These are phyloP conservation scores for Solanum appendiculatum DNA, from an alignment of 257 asterid genomes.

Conservation along the genomic window DNA sequence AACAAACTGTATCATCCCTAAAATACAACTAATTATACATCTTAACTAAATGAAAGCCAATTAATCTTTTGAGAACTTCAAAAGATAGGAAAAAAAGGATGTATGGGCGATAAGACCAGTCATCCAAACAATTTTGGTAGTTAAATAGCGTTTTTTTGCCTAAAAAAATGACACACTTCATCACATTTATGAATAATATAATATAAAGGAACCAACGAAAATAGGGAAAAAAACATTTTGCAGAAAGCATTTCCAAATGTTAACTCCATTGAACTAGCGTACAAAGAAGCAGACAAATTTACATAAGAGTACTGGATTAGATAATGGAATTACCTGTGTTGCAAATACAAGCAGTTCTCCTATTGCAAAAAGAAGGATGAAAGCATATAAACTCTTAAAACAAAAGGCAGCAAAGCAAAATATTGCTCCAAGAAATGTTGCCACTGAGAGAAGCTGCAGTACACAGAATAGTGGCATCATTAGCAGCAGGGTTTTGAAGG, in stretches of 20 bases:
- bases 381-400: conserved; percentile 53
- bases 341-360: conserved; percentile 86
- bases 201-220: background rate
- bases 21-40: background rate
- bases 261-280: background rate
- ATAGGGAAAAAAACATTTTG: background rate
- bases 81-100: background rate
- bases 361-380: conserved; percentile 53
- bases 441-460: conserved; percentile 65
- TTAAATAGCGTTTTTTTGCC: background rate
- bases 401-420: conserved; percentile 84
- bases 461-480: background rate
- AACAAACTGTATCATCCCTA: background rate
- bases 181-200: background rate
- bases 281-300: background rate
- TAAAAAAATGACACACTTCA: background rate
- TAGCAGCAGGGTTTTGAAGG: background rate
- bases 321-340: conserved; percentile 54
- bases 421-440: conserved; percentile 56
- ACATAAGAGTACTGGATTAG: conserved; percentile 5
- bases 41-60: background rate
- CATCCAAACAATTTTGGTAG: background rate
- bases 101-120: background rate
- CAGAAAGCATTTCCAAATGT: background rate
- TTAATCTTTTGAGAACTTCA: background rate